phyloP scores from a whole-genome alignment of 2,329 filamentous ascomycete species.

The Ophiostoma sp. region DNA sequence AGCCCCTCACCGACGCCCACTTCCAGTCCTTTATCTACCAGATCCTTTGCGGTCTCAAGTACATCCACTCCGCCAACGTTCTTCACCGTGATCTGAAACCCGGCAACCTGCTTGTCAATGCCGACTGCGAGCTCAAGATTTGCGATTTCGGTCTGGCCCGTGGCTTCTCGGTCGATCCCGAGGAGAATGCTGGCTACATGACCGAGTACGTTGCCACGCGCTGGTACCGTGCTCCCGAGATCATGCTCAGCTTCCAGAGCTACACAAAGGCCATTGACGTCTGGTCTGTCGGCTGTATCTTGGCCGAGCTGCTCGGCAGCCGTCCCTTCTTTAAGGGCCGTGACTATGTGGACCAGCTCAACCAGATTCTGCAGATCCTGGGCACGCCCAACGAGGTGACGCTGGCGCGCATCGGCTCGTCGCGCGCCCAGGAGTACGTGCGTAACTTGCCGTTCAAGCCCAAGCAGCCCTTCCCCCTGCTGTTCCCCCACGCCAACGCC shows the following conservation, averaged over 20 bases:
- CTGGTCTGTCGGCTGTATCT: constrained; percentile 97
- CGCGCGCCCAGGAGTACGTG: constrained; percentile 95
- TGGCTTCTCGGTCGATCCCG: constrained; percentile 93
- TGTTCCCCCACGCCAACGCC: constrained; percentile 93
- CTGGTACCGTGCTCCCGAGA: constrained; percentile 93
- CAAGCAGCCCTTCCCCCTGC: constrained; percentile 79
- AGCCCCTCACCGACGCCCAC: constrained; percentile 94
- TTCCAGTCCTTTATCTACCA: constrained; percentile 99
- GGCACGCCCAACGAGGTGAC: constrained; percentile 96
- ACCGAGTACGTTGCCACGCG: constrained; percentile 97
- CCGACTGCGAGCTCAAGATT: constrained; percentile 98
- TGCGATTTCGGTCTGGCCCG: constrained; percentile 95
- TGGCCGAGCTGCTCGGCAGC: constrained; percentile 90
- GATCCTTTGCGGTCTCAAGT: constrained; percentile 97
- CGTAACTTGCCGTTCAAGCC: constrained; percentile 93
- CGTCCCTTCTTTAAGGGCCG: constrained; percentile 98
- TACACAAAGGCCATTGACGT: constrained; percentile 99
- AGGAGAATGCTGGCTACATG: constrained; percentile 99
- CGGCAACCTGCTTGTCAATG: constrained; percentile 94
- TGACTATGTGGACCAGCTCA: constrained; percentile 98
- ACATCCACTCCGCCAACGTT: constrained; percentile 98
- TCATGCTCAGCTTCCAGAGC: constrained; percentile 99
- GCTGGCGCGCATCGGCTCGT: constrained; percentile 85
- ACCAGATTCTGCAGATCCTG: constrained; percentile 97
- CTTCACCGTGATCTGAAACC: constrained; percentile 96